phyloP scores from a whole-genome alignment of 2,329 filamentous ascomycete species.

The Claviceps cyperi region DNA sequence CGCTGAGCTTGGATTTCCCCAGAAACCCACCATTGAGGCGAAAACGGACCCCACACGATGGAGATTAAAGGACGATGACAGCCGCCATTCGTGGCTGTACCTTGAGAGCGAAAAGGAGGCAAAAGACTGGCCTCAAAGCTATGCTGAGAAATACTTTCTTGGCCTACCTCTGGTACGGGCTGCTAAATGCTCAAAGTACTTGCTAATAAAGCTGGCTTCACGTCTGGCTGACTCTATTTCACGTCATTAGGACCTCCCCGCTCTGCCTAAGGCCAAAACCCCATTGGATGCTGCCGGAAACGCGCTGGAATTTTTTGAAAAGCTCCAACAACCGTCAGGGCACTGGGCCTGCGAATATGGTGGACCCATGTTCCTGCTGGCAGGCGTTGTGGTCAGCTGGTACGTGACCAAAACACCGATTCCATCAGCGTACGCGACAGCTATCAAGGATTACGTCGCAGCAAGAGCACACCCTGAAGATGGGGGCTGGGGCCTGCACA shows the following conservation, averaged over 20 bases:
- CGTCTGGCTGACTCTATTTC: neutral
- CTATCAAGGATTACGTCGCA: slow-evolving; percentile 86
- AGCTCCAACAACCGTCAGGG: slow-evolving; percentile 74
- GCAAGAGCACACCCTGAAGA: slow-evolving; percentile 73
- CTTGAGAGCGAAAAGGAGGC: slow-evolving; percentile 57
- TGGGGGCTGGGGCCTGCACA: slow-evolving; percentile 95
- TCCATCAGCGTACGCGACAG: slow-evolving; percentile 61
- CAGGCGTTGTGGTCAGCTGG: slow-evolving; percentile 72
- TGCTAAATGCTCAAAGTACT: neutral
- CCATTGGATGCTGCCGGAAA: slow-evolving; percentile 70
- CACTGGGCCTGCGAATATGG: slow-evolving; percentile 98
- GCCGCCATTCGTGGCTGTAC: slow-evolving; percentile 90
- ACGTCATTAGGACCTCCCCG: slow-evolving; percentile 49
- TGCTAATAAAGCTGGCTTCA: neutral
- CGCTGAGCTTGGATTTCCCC: slow-evolving; percentile 24
- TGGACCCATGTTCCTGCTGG: slow-evolving; percentile 88
- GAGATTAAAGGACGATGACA: slow-evolving; percentile 70
- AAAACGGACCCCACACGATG: slow-evolving; percentile 72
- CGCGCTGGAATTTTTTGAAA: slow-evolving; percentile 74
- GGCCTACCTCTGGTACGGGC: slow-evolving; percentile 58
- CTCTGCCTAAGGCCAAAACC: slow-evolving; percentile 53
- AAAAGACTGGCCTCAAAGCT: slow-evolving; percentile 69
- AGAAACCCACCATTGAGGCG: slow-evolving; percentile 32
- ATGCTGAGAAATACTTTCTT: slow-evolving; percentile 80
- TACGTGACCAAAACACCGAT: slow-evolving; percentile 83